These are phyloP conservation scores for Leccinum colubrinum DNA, from an alignment of 1,284 basidiomycete genomes.

Conservation along the genomic window DNA sequence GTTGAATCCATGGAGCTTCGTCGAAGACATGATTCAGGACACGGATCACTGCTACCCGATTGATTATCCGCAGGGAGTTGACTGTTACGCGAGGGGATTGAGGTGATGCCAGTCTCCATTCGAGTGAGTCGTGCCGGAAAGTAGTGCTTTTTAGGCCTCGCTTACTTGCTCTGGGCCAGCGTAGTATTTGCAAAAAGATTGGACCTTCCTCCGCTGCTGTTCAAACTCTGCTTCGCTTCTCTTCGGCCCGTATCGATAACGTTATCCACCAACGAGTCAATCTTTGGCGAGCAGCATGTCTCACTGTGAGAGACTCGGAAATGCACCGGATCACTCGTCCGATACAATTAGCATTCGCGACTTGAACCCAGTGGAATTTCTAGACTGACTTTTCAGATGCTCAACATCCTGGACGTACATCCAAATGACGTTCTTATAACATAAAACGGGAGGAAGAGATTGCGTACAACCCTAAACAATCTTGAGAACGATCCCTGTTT, in stretches of 20 bases:
- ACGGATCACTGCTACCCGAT: no score
- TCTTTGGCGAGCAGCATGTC: not conserved
- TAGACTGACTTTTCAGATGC: not conserved
- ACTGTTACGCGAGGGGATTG: not conserved
- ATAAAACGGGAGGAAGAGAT: not conserved
- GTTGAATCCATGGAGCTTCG: no score
- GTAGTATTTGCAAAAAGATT: not conserved
- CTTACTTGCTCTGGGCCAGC: not conserved
- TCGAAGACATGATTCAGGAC: no score
- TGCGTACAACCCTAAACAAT: not conserved
- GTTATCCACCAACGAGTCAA: not conserved
- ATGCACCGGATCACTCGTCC: not conserved
- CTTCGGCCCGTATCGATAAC: conserved; percentile 1
- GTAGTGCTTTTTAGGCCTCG: not conserved
- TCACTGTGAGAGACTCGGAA: not conserved
- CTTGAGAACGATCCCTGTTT: not conserved
- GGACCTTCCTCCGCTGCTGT: not conserved
- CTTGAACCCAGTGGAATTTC: not conserved
- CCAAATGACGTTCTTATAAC: not conserved
- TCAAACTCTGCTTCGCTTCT: not conserved
- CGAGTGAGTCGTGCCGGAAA: not conserved
- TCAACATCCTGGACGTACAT: not conserved
- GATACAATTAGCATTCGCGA: not conserved
- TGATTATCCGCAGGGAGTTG: no score
- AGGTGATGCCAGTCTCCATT: not conserved